Base-by-base conservation (phyloP, 306 rosid species). In the Ziziphus jujuba region DNA sequence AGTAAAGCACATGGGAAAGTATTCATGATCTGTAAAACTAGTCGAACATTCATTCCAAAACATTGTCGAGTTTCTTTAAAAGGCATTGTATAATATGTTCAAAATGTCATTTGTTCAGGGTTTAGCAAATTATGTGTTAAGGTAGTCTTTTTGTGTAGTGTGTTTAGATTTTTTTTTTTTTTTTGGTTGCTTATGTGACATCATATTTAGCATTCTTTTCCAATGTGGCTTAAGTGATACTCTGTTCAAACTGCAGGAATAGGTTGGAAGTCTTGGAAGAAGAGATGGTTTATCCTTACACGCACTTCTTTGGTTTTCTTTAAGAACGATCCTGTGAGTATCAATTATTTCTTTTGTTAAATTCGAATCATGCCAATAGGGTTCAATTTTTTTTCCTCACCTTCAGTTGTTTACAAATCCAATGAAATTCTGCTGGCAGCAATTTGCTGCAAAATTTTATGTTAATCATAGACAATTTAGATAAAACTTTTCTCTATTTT, bases 181-280 rank as follows among this genome's bases (percentile, higher is more conserved):
- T n/a, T 50, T n/a, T 50, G 24, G 17, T 11, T 10, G 14, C 20
- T 5, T 15, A 19, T 5, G 20, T 49, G 22, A 49, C 8, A 49
- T 49, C 7, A 14, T 50, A 17, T 40, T 40, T 7, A 15, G 0
- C 17, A 50, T 50, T 50, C 3, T 19, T 49, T 15, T 50, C 9
- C 22, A 50, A 50, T 19, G 17, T 16, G 22, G 56, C 58, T 72
- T 25, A 11, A 69, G 59, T 36, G 50, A 35, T 65, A 50, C 66
- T 57, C 31, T 77, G 52, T 75, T 82, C 56, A 59, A 59, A 68
- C 76, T 79, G 82, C 81, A 95, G 99, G 99, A 77, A 86, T 95
- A 51, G 99, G 99, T 65, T 95, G 99, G 99, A 95, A 95, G 75
- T 95, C 96, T 62, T 95, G 99, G 99, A 95, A 95, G 90, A 95